Percentiles rank a stretch among this genome's conserved stretches.
These are phyloP conservation scores for Neoascochyta sp. DNA, from an alignment of 2,329 filamentous ascomycete species.

Conservation along the genomic window DNA sequence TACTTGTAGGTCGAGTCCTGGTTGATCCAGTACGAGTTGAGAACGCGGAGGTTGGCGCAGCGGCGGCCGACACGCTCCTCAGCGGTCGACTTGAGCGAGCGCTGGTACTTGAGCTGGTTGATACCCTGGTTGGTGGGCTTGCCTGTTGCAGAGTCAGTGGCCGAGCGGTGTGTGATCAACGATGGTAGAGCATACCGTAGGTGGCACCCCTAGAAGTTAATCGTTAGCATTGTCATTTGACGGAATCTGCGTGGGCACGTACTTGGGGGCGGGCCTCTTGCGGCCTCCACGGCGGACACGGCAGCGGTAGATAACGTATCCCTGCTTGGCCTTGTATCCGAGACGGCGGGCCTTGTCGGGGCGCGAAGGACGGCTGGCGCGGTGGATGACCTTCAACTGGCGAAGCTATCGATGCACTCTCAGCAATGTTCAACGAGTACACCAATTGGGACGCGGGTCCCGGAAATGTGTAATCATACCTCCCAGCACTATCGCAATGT, in stretches of 20 bases:
- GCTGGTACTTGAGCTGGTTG: constrained; percentile 99
- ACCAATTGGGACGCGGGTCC: constrained; percentile 42
- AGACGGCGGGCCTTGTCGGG: constrained; percentile 99
- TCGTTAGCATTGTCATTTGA: constrained; percentile 41
- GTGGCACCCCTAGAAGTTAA: constrained; percentile 70
- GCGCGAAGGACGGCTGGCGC: constrained; percentile 94
- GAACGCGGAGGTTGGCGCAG: constrained; percentile 97
- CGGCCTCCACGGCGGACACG: constrained; percentile 97
- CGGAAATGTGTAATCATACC: constrained; percentile 54
- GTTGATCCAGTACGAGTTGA: constrained; percentile 99
- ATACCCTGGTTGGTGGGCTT: constrained; percentile 99
- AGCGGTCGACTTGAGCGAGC: constrained; percentile 93
- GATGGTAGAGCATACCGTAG: constrained; percentile 66
- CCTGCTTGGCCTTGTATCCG: constrained; percentile 99
- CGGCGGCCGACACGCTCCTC: constrained; percentile 99
- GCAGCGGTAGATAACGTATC: constrained; percentile 99
- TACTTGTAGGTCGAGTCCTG: constrained; percentile 99
- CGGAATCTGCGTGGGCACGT: constrained; percentile 11
- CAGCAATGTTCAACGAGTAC: constrained; percentile 99
- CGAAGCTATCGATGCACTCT: constrained; percentile 99
- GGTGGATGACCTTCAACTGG: constrained; percentile 99
- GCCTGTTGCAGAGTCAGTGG: constrained; percentile 56
- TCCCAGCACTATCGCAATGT: constrained; percentile 74
- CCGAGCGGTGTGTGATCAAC: constrained; percentile 1
- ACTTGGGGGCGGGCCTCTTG: constrained; percentile 89